Base-by-base conservation (phyloP, 2,329 filamentous ascomycete species). In the Monilinia fructicola region DNA sequence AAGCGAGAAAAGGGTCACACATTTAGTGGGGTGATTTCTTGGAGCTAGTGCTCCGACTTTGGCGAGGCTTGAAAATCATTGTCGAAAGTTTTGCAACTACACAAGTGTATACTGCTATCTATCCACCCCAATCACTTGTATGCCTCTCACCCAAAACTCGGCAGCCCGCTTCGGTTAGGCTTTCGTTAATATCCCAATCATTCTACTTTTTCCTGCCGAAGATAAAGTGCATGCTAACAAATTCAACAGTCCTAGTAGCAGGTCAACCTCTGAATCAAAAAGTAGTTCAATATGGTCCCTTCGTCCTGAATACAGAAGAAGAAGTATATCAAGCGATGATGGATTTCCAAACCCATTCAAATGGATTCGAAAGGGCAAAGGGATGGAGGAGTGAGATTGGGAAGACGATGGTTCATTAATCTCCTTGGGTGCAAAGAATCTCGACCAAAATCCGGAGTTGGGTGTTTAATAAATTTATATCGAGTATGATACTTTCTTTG, bases 371-470 rank as follows among this genome's bases (percentile, higher is more conserved):
- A 80, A 83, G 90, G 69, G 90, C 90, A 1, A 83, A 86, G 70
- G 85, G 87, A 40, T 97, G 93, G 92, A 80, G 88, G 78, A 93
- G 90, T 75, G 90, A 96, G 80, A 96, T 97, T 83, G 91, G 91
- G 48, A 93, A 92, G 83, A 69, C 64, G 7, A 73, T 72, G 70
- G 58, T 64, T 28, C 54, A 60, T 67, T 72, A 64, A 68, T 44
- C n/a, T 14, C 26, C 14, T 9, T 23, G 12, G 12, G 14, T 10
- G 35, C 11, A 0, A 2, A 4, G 11, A 10, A 1, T 44, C 7
- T 23, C 2, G 38, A 21, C 2, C 11, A 18, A 38, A 62, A 26
- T 26, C 21, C 26, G 46, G 59, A 53, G 59, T 62, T 62, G 1
- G 59, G 31, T 40, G 48, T 40, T 7, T 40, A 42, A 42, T 42